phyloP scores from a whole-genome alignment of 345 rosid species.

The Diplotaxis tenuifolia region DNA sequence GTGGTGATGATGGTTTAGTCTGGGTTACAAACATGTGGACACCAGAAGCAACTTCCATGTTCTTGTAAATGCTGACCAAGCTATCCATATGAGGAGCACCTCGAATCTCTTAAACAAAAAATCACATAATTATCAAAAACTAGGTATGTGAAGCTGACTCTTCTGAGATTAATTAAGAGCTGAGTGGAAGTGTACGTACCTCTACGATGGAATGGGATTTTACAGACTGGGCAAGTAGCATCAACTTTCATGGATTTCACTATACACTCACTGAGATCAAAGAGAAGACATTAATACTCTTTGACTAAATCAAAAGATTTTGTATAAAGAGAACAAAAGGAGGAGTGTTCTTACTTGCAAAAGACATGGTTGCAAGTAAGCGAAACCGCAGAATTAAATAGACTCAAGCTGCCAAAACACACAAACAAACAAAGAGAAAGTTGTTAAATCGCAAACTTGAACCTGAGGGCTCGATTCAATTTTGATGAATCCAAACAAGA shows the following conservation, averaged over 20 bases:
- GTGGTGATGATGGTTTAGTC: constrained; percentile 32
- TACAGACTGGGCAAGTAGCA: constrained; percentile 81
- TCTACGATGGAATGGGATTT: constrained; percentile 71
- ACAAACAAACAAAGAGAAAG: background rate
- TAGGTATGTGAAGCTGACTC: background rate
- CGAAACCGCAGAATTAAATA: constrained; percentile 63
- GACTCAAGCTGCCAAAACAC: constrained; percentile 59
- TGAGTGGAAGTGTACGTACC: constrained; percentile 39
- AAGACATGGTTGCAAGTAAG: constrained; percentile 82
- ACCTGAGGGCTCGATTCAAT: background rate
- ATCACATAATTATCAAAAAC: constrained; percentile 1
- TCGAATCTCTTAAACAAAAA: constrained; percentile 56
- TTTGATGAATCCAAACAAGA: background rate
- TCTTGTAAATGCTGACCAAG: constrained; percentile 79
- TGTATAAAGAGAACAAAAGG: background rate
- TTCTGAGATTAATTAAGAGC: background rate
- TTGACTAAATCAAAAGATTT: background rate
- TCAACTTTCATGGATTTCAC: constrained; percentile 71
- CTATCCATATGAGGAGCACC: constrained; percentile 94
- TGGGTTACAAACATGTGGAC: constrained; percentile 58
- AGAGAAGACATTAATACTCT: background rate
- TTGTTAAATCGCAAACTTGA: background rate
- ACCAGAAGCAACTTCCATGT: constrained; percentile 86
- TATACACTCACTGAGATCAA: constrained; percentile 57
- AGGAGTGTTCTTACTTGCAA: constrained; percentile 63